phyloP scores from a whole-genome alignment of 805 yeast genomes.

The Ogataea allantospora region DNA sequence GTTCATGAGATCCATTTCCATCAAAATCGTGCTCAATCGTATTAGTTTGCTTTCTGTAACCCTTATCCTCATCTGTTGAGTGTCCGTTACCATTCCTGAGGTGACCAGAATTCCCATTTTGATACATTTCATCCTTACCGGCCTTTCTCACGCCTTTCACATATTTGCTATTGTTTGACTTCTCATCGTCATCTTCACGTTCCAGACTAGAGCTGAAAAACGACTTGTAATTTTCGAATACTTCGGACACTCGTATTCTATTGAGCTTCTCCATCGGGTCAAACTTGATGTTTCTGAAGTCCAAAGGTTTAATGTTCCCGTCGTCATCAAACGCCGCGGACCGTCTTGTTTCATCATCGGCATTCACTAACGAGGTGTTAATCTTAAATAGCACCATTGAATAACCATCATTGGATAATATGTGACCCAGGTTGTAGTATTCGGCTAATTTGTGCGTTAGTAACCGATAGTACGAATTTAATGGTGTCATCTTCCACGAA shows the following conservation, averaged over 20 bases:
- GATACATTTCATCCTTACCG: conserved; percentile 20
- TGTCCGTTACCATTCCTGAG: conserved; percentile 28
- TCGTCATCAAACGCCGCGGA: conserved; percentile 32
- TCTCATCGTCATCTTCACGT: conserved; percentile 15
- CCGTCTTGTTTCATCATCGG: conserved; percentile 33
- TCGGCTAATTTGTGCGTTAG: conserved; percentile 70
- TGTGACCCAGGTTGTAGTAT: conserved; percentile 61
- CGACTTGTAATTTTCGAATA: conserved; percentile 24
- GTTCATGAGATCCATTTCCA: conserved; percentile 6
- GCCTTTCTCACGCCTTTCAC: conserved; percentile 20
- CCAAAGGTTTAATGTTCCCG: conserved; percentile 34
- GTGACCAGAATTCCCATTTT: conserved; percentile 20
- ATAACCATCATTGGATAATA: conserved; percentile 48
- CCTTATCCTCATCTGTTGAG: conserved; percentile 23
- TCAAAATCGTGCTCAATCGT: neutral
- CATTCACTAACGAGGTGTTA: conserved; percentile 37
- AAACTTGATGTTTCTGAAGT: conserved; percentile 30
- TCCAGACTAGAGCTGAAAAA: conserved; percentile 9
- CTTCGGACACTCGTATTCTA: conserved; percentile 29
- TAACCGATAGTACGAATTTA: conserved; percentile 68
- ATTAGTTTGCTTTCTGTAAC: neutral
- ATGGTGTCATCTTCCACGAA: conserved; percentile 46
- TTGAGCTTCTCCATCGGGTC: conserved; percentile 34
- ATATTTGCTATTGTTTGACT: conserved; percentile 6
- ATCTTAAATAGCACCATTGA: conserved; percentile 42